Percentiles rank a stretch among this genome's conserved stretches.
phyloP scores from a whole-genome alignment of 257 asterid species.

The Solanum chiquidenum region DNA sequence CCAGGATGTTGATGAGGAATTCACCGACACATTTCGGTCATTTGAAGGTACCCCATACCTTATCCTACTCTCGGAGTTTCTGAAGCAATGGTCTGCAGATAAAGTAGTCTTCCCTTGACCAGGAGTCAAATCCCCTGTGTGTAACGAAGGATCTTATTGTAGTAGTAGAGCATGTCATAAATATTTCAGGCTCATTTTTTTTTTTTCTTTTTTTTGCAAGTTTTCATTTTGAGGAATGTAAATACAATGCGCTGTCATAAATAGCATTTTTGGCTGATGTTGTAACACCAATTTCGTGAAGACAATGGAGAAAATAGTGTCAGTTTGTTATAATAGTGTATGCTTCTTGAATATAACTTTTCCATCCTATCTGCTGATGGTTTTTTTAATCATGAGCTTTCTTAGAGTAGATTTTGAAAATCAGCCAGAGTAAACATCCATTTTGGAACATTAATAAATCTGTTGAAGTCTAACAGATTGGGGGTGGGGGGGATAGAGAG shows the following conservation, averaged over 20 bases:
- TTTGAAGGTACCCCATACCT: constrained; percentile 15
- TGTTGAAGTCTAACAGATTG: neutral
- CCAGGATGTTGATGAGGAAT: constrained; percentile 1
- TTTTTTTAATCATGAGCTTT: neutral
- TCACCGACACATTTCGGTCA: constrained; percentile 5
- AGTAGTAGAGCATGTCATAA: neutral
- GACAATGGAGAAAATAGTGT: neutral
- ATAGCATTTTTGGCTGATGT: constrained; percentile 1
- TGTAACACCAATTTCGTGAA: constrained; percentile 2
- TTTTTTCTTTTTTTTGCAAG: neutral
- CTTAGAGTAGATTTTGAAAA: neutral
- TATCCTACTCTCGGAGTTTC: constrained; percentile 12
- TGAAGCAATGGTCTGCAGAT: constrained; percentile 20
- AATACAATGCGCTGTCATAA: constrained; percentile 5
- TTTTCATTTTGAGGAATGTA: constrained; percentile 14
- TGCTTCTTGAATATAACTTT: neutral
- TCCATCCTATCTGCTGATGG: neutral
- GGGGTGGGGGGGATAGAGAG: neutral
- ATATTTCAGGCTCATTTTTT: neutral
- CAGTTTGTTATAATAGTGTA: neutral
- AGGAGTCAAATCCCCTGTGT: neutral
- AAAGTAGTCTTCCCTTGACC: constrained; percentile 14
- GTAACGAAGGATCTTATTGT: neutral
- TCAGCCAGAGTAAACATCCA: neutral
- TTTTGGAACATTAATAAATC: constrained; percentile 2